These are phyloP conservation scores for Exidia glandulosa DNA, from an alignment of 768 basidiomycete species.

Conservation along the genomic window DNA sequence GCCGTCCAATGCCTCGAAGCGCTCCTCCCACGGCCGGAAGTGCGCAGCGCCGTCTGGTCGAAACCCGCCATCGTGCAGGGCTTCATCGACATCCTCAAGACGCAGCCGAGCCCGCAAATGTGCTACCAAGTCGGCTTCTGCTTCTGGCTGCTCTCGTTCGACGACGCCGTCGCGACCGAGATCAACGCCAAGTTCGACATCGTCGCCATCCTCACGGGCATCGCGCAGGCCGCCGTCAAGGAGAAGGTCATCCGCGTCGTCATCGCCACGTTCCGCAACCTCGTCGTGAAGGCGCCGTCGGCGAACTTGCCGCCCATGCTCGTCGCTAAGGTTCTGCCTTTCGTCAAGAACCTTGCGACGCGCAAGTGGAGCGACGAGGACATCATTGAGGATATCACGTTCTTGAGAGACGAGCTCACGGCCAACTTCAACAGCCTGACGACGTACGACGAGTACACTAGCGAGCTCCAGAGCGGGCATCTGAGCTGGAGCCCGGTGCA, in stretches of 20 bases:
- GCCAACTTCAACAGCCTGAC: constrained; percentile 80
- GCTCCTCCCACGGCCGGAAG: constrained; percentile 69
- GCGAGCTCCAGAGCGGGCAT: constrained; percentile 82
- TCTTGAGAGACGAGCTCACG: constrained; percentile 77
- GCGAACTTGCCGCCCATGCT: constrained; percentile 92
- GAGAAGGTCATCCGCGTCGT: constrained; percentile 95
- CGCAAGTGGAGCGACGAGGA: constrained; percentile 96
- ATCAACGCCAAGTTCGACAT: constrained; percentile 87
- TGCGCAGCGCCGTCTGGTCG: constrained; percentile 70
- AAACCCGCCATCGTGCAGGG: constrained; percentile 58
- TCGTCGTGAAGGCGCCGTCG: constrained; percentile 77
- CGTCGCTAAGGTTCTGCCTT: constrained; percentile 75
- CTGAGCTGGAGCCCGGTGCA: constrained; percentile 94
- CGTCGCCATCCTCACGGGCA: constrained; percentile 69
- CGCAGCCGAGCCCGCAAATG: constrained; percentile 83
- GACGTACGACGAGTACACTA: constrained; percentile 92
- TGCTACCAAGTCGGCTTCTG: constrained; percentile 90
- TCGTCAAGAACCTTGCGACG: constrained; percentile 68
- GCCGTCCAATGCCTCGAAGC: constrained; percentile 87
- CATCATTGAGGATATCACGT: constrained; percentile 82
- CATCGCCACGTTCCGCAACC: constrained; percentile 87
- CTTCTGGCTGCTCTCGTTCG: constrained; percentile 90
- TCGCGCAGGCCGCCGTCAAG: constrained; percentile 84
- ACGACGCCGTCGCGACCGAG: constrained; percentile 70
- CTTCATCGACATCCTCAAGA: constrained; percentile 71